Evolutionary conservation across 805 yeast species (phyloP), one percentile per base, ranked within the genome.

Genomic region (Hanseniaspora thailandica): DNA sequence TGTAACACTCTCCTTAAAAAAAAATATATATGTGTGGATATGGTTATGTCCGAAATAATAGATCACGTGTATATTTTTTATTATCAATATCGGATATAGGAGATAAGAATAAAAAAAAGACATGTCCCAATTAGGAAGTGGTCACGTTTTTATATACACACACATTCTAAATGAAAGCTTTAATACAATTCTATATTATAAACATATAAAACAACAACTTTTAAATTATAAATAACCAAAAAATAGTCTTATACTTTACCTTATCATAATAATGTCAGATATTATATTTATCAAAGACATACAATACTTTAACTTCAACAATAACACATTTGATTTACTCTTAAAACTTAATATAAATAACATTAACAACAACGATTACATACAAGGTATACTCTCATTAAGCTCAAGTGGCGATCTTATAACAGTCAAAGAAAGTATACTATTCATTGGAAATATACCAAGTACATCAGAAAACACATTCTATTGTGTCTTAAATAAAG

Each of bases 311-410:
- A 19, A 43, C 35, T 28, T 43, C 20, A 43, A 30, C 3, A n/a
- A 43, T 1, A 26, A 26, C 4, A 23, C 26, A 1, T 47, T 47
- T 40, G 43, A 41, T 33, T 33, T 47, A 2, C 17, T 20, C 19
- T 13, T 47, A 5, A 31, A 20, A 9, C 12, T 47, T 2, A 30
- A 47, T 9, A 17, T 47, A 8, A 20, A 34, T 13, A 40, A 38
- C 12, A 6, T 9, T 9, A 22, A 7, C 12, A 13, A 23, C 15
- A 15, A 33, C 3, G 23, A 50, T 5, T 13, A 40, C 5, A 35
- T 41, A n/a, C 54, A 50, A 22, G 54, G 54, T n/a, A 50, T 50
- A 2, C 22, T 50, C 10, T 31, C 45, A 17, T 28, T 50, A 22
- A n/a, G 28, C 6, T 30, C 41, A 7, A 50, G 17, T 9, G 28